A percentile compares a stretch with the other conserved stretches of the same genome.
Conservation (phyloP, 768 basidiomycete species). For the Rhodotorula babjevae region DNA sequence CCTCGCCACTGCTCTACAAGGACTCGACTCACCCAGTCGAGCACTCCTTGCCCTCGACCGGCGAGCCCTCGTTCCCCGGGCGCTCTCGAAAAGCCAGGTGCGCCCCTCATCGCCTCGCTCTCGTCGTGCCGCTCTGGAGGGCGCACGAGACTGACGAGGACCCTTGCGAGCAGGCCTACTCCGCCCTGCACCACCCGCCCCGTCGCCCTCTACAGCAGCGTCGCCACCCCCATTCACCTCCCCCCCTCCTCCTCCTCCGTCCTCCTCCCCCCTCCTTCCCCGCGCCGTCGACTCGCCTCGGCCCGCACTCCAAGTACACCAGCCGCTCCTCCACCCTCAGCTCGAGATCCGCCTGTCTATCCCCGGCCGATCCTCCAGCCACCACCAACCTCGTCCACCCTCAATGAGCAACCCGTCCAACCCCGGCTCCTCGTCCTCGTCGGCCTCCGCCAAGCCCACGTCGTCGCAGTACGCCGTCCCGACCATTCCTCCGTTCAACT, state of each 20-base stretch:
- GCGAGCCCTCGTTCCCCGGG: neutral
- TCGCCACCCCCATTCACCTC: neutral
- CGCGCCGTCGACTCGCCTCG: too few species aligned
- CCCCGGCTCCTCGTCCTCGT: constrained; percentile 12
- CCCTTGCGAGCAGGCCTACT: neutral
- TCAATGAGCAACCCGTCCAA: constrained; percentile 16
- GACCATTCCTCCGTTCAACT: constrained; percentile 14
- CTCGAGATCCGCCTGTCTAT: neutral
- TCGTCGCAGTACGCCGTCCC: constrained; percentile 1
- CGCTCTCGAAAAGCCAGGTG: neutral
- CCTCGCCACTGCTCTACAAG: neutral
- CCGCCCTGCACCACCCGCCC: neutral
- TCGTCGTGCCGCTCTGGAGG: too few species aligned
- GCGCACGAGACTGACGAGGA: neutral
- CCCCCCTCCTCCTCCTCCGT: too few species aligned
- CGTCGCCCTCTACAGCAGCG: neutral
- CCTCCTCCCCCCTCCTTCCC: neutral
- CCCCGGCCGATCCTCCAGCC: neutral
- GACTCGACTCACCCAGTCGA: neutral
- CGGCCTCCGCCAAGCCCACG: constrained; percentile 15
- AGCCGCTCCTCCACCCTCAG: too few species aligned
- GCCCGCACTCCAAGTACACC: too few species aligned
- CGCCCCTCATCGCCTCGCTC: neutral
- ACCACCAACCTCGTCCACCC: neutral
- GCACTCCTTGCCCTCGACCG: neutral